Percentiles rank a stretch among this genome's conserved stretches.
Conservation (phyloP, 169 alveolate genomes). For the Plasmodium gonderi region DNA sequence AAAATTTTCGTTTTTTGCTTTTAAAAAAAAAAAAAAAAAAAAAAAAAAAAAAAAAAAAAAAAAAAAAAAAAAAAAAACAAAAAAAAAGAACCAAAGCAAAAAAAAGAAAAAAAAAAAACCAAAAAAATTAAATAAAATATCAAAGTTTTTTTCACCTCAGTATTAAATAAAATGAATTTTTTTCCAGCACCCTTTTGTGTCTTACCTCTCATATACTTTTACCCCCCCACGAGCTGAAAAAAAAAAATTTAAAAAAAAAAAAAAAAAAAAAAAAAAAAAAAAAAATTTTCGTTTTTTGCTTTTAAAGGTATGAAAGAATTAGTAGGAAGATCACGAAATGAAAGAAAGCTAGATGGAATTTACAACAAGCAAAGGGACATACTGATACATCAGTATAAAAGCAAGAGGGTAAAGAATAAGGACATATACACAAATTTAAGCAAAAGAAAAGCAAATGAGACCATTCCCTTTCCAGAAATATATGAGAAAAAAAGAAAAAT, state of each 20-base stretch:
- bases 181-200: too few species aligned
- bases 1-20: slow-evolving; percentile 35
- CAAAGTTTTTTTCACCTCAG: too few species aligned
- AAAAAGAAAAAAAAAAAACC: too few species aligned
- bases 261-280: not conserved
- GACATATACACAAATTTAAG: slow-evolving; percentile 40
- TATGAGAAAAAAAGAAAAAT: slow-evolving; percentile 54
- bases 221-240: too few species aligned
- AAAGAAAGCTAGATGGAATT: slow-evolving; percentile 81
- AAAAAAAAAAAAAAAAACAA: too few species aligned
- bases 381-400: slow-evolving; percentile 16
- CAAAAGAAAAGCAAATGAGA: slow-evolving; percentile 63
- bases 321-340: slow-evolving; percentile 85
- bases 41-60: too few species aligned
- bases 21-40: slow-evolving; percentile 70
- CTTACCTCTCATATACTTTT: too few species aligned
- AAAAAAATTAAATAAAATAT: too few species aligned
- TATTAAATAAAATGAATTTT: too few species aligned
- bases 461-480: slow-evolving; percentile 71
- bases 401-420: not conserved
- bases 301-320: slow-evolving; percentile 77
- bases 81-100: too few species aligned
- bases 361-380: slow-evolving; percentile 80
- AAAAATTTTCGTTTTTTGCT: slow-evolving; percentile 31
- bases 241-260: not conserved